Evolutionary conservation across 2,329 filamentous ascomycete genomes (phyloP), one percentile per base, ranked within the genome.

Genomic region (Trematosphaeria pertusa): DNA sequence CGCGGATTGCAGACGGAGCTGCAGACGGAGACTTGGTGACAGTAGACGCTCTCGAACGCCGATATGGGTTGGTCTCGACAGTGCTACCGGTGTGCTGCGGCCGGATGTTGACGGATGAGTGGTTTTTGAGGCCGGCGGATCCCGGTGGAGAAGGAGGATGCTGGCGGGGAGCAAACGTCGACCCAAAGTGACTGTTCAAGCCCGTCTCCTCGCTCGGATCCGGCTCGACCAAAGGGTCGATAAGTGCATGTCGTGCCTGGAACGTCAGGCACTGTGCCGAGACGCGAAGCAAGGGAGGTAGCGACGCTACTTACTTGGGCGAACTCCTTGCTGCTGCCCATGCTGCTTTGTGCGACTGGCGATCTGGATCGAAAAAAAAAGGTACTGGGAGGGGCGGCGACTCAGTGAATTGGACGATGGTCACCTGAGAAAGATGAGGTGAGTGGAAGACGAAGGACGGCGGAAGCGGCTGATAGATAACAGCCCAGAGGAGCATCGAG

Each of bases 191-290:
- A 3, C 78, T 76, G 48, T 82, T 82, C n/a, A 81, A 81, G 35
- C 87, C 85, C 37, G 83, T 87, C 64, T 88, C 84, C 52, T 87
- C 81, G 50, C 78, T 83, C 11, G 87, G 87, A 52, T 88, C 84
- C 8, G 85, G 85, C 17, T 80, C 86, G 59, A 78, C 84, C 52
- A 91, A 75, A 54, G 87, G 88, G 59, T 88, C 85, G 55, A 90
- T 81, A 34, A 91, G 76, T 63, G 87, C 85, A 61, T 83, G 80
- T 42, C 79, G 76, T 33, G 86, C 85, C 87, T 89, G 52, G 9
- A 40, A 48, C 32, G 46, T 61, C 22, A 58, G 50, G 33, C 32
- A 37, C 20, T 15, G 17, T 24, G 12, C 28, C 9, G n/a, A 20
- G 35, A 15, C 6, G 28, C 10, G 7, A 26, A 40, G 30, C 22